Base-by-base conservation (phyloP, 352 stramenopile species). In the Phytopythium litorale region DNA sequence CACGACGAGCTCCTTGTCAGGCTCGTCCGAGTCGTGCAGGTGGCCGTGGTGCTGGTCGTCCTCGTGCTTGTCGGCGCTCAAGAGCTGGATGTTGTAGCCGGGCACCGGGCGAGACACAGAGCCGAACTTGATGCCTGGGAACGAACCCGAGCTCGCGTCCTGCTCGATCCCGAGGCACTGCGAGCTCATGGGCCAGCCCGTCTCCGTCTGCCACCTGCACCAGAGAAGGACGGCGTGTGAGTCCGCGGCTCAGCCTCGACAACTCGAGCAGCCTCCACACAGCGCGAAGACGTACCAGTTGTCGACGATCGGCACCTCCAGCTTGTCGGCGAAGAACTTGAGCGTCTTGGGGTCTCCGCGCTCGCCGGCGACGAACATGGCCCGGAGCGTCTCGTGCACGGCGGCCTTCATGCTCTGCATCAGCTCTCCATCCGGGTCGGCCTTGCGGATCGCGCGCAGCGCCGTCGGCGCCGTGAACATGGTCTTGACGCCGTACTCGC, bases 391-490 rank as follows among this genome's bases (percentile, higher is more conserved):
- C 65, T 81, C 76, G 43, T 67, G 67, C 45, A 86, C 78, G 8
- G 71, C 66, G 2, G 70, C 60, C 50, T 81, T 83, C 61, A 72
- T 74, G 16, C 64, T 58, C 35, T 84, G 77, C 30, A 91, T 33
- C 15, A 91, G 66, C 18, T 73, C 64, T 30, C 70, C 81, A 32
- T 92, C 59, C 0, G 84, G 84, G 70, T 98, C 91, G 45, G 84
- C 81, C 50, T 94, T 92, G 40, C 87, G 89, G 38, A 98, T 96
- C 18, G 88, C 87, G 58, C 91, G 83, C 58, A 97, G 69, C 21
- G 91, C 91, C 11, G 91, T 98, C n/a, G 91, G 91, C 11, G 91
- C 90, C n/a, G 84, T 97, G 77, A 97, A 98, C 63, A 98, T 81
- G 18, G 75, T 77, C 50, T 88, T 91, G 23, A 97, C 89, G 13